Conservation (phyloP, 495 filamentous ascomycete genomes). For the Xylaria castorea region DNA sequence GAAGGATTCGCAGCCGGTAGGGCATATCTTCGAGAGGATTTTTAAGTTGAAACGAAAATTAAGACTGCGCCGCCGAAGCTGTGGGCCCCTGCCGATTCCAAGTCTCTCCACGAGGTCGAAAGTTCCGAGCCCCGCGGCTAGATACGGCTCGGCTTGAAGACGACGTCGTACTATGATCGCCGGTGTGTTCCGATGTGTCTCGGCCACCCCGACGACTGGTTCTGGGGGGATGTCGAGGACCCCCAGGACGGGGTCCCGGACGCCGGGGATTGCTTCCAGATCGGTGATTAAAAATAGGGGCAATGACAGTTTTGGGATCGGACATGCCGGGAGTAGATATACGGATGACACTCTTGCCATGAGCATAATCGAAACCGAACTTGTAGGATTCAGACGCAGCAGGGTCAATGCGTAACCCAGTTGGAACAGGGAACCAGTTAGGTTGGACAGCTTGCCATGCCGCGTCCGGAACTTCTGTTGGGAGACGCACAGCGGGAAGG, state of each 20-base stretch:
- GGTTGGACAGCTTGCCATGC: slow-evolving; percentile 51
- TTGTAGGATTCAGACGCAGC: slow-evolving; percentile 48
- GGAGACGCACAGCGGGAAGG: slow-evolving; percentile 71
- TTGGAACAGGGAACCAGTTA: slow-evolving; percentile 43
- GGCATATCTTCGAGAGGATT: background rate
- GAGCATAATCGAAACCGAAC: slow-evolving; percentile 47
- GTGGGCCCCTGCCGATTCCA: slow-evolving; percentile 31
- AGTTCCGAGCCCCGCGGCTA: slow-evolving; percentile 34
- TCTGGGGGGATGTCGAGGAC: slow-evolving; percentile 36
- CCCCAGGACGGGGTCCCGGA: slow-evolving; percentile 39
- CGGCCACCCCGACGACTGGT: slow-evolving; percentile 39
- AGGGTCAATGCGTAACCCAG: slow-evolving; percentile 46
- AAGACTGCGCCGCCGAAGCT: slow-evolving; percentile 34
- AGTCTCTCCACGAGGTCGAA: slow-evolving; percentile 35
- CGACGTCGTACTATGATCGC: slow-evolving; percentile 33
- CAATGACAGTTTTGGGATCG: slow-evolving; percentile 46
- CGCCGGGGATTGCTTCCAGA: slow-evolving; percentile 58
- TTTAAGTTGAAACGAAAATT: slow-evolving; percentile 14
- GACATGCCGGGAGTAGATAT: slow-evolving; percentile 53
- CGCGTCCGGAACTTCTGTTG: slow-evolving; percentile 62
- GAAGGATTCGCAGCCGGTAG: background rate
- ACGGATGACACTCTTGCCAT: slow-evolving; percentile 50
- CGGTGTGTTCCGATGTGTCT: slow-evolving; percentile 32
- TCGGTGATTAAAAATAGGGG: slow-evolving; percentile 45
- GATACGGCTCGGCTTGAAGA: slow-evolving; percentile 33